Evolutionary conservation across 352 stramenopile genomes (phyloP), one percentile per base, ranked within the genome.

Genomic region (Phytopythium helicoides): DNA sequence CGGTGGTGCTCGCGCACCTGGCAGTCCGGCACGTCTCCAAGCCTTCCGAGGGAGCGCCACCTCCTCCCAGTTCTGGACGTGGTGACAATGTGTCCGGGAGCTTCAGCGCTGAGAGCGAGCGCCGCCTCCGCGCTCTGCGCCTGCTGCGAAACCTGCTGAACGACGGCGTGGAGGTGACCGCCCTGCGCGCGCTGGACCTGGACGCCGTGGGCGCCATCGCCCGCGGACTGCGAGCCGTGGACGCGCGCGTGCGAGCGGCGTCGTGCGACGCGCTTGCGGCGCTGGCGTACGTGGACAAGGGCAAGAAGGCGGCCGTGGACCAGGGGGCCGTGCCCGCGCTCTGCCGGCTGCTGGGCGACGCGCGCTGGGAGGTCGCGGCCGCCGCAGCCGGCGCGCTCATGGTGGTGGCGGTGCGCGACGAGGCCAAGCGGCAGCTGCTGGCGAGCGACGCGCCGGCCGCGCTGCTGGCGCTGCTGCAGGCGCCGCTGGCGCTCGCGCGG

Each of bases 131-230:
- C 34, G 72, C 71, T 16, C 64, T 92, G 18, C 62, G 78, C 21
- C 56, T 92, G 23, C 66, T 92, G 16, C 86, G 86, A 42, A 64
- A 82, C 18, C 21, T 89, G 14, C 36, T 88, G 42, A 92, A 92
- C 51, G 81, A 92, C 54, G 76, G 76, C 37, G 60, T 71, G 0
- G 67, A 79, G 44, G 40, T 44, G 37, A 89, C 79, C 3, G 73
- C 60, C 18, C 60, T 74, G 36, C 67, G 66, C 15, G 75, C 74
- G 5, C 61, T 92, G 47, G 79, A 92, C 26, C 64, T 89, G 3
- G 71, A 71, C 5, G 65, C 41, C 6, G 52, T 92, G 15, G 57
- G 73, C 16, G 58, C 81, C 33, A 75, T 66, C 31, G 56, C 63
- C 9, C 71, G 70, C 45, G 64, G 69, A n/a, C 47, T 86, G 31